These are phyloP conservation scores for Carex cristatella DNA, from an alignment of 176 grass and related monocot genomes.

Conservation along the genomic window DNA sequence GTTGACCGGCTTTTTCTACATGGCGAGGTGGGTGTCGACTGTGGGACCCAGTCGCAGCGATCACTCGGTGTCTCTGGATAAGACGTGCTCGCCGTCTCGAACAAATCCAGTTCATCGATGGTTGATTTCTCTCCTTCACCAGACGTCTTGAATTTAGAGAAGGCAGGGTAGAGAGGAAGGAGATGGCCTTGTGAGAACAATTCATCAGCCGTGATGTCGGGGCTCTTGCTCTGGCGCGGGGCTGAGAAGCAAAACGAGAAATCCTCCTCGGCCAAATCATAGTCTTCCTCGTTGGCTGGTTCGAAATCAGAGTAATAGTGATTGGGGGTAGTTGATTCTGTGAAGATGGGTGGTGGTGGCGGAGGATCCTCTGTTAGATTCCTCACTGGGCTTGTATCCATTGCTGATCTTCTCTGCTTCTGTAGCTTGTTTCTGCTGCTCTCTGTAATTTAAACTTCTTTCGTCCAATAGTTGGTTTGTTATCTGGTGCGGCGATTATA, in stretches of 20 bases:
- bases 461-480: neutral
- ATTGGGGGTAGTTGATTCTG: neutral
- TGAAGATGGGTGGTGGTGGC: neutral
- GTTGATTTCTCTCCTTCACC: neutral
- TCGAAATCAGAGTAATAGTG: neutral
- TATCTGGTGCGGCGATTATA: neutral
- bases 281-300: neutral
- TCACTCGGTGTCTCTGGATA: conserved; percentile 25
- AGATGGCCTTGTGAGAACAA: conserved; percentile 61
- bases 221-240: neutral
- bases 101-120: neutral
- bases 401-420: neutral
- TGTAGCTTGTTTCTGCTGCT: neutral
- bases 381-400: conserved; percentile 1
- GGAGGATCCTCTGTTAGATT: neutral
- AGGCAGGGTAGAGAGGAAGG: conserved; percentile 50
- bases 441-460: neutral
- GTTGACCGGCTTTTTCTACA: conserved; percentile 65
- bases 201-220: conserved; percentile 38
- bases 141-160: conserved; percentile 19
- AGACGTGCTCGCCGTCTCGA: neutral
- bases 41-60: conserved; percentile 53
- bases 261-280: neutral
- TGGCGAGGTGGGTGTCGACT: conserved; percentile 28
- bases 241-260: conserved; percentile 5